Conservation (phyloP, 805 yeast species). For the Peterozyma toletana region DNA sequence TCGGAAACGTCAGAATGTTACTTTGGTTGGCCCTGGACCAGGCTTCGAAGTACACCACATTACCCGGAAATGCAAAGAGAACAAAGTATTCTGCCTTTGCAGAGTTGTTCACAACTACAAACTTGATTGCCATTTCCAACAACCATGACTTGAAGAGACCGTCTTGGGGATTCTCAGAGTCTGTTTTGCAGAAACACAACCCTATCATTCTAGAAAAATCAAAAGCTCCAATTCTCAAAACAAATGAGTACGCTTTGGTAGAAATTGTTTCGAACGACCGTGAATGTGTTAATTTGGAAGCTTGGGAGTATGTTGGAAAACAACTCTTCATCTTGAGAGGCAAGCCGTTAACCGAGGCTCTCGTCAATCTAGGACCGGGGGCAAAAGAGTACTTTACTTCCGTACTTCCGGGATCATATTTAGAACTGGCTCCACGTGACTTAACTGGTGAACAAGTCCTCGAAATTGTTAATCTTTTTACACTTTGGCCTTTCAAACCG, state of each 20-base stretch:
- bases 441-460: too few species aligned
- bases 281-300: conserved; percentile 30
- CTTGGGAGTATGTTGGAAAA: conserved; percentile 62
- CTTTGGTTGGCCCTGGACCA: conserved; percentile 58
- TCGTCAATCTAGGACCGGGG: conserved; percentile 72
- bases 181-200: conserved; percentile 15
- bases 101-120: conserved; percentile 55
- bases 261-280: conserved; percentile 19
- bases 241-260: conserved; percentile 13
- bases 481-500: conserved; percentile 86
- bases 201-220: conserved; percentile 25
- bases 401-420: too few species aligned
- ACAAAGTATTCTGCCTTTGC: conserved; percentile 58
- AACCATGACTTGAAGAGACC: neutral
- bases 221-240: conserved; percentile 24
- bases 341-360: conserved; percentile 35
- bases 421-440: too few species aligned
- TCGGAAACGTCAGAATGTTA: conserved; percentile 64
- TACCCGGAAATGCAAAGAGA: conserved; percentile 42
- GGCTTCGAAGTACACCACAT: conserved; percentile 56
- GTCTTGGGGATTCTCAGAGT: conserved; percentile 7
- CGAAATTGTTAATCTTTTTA: conserved; percentile 24
- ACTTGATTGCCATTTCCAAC: conserved; percentile 44
- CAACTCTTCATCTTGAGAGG: conserved; percentile 44
- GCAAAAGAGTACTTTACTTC: conserved; percentile 45